Percentiles rank a stretch among this genome's conserved stretches.
These are phyloP conservation scores for Guadua angustifolia DNA, from an alignment of 176 grass and related monocot genomes.

Conservation along the genomic window DNA sequence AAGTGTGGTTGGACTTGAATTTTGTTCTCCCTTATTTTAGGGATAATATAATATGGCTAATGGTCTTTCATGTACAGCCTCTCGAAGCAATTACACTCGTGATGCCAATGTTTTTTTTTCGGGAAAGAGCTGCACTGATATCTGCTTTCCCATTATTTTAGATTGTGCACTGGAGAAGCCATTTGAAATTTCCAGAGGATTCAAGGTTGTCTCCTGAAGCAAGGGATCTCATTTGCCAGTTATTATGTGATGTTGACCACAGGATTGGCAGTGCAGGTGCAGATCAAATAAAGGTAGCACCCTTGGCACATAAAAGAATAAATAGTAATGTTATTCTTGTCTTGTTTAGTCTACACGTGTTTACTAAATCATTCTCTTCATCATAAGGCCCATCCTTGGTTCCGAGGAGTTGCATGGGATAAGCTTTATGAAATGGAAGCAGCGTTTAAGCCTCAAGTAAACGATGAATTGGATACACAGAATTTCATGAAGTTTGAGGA, in stretches of 20 bases:
- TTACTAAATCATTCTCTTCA: conserved; percentile 45
- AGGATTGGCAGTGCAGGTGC: conserved; percentile 81
- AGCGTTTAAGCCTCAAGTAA: conserved; percentile 95
- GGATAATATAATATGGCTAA: conserved; percentile 4
- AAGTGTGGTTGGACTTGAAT: neutral
- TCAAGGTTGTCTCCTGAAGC: conserved; percentile 81
- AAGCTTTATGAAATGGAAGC: conserved; percentile 97
- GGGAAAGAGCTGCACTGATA: conserved; percentile 4
- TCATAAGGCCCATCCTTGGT: conserved; percentile 91
- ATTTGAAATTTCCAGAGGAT: conserved; percentile 99
- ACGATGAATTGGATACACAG: conserved; percentile 91
- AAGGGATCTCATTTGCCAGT: conserved; percentile 87
- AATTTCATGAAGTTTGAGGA: conserved; percentile 99
- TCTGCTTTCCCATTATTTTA: conserved; percentile 39
- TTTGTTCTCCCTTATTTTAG: neutral
- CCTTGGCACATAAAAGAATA: neutral
- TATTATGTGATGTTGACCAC: conserved; percentile 96
- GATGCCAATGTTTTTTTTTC: neutral
- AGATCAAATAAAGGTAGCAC: conserved; percentile 89
- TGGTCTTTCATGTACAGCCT: neutral
- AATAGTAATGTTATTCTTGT: no score
- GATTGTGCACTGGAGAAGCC: conserved; percentile 99
- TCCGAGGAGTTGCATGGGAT: conserved; percentile 85
- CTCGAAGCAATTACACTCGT: conserved; percentile 25
- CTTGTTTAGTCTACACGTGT: conserved; percentile 6